Conservation (phyloP, 2,329 filamentous ascomycete genomes). For the Fusarium verticillioides region DNA sequence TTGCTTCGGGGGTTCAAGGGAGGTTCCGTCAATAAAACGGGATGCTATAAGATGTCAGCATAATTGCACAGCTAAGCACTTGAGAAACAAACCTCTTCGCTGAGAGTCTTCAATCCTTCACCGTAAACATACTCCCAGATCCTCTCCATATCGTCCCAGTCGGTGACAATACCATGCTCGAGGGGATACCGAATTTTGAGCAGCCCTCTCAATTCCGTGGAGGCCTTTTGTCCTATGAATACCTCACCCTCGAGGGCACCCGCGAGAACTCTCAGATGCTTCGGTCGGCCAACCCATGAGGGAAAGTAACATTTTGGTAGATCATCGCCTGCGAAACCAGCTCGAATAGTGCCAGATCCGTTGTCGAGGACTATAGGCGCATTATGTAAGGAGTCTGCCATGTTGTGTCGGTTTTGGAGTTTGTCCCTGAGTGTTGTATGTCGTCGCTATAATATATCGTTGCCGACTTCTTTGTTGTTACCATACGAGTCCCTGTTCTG, state of each 20-base stretch:
- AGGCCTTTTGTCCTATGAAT: slow-evolving; percentile 91
- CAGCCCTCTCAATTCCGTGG: slow-evolving; percentile 88
- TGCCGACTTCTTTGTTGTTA: slow-evolving; percentile 34
- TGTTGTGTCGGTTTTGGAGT: slow-evolving; percentile 41
- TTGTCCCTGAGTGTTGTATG: slow-evolving; percentile 11
- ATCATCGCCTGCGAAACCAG: slow-evolving; percentile 96
- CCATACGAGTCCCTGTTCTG: slow-evolving; percentile 26
- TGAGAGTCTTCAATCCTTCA: slow-evolving; percentile 94
- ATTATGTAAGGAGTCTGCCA: slow-evolving; percentile 83
- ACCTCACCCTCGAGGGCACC: slow-evolving; percentile 96
- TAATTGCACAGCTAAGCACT: background rate
- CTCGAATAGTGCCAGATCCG: slow-evolving; percentile 96
- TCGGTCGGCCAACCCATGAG: slow-evolving; percentile 95
- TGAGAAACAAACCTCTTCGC: slow-evolving; percentile 79
- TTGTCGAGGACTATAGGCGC: slow-evolving; percentile 99
- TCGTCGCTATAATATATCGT: slow-evolving; percentile 28
- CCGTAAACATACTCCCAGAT: slow-evolving; percentile 99
- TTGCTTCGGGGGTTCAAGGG: slow-evolving; percentile 95
- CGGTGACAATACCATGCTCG: slow-evolving; percentile 97
- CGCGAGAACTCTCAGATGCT: slow-evolving; percentile 94
- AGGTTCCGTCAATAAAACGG: slow-evolving; percentile 94
- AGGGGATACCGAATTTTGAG: slow-evolving; percentile 96
- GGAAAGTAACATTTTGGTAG: slow-evolving; percentile 97
- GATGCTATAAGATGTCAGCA: slow-evolving; percentile 66
- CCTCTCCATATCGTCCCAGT: slow-evolving; percentile 99